Percentiles rank a stretch among this genome's conserved stretches.
phyloP scores from a whole-genome alignment of 2,329 filamentous ascomycete species.

The Arthroderma sp. region DNA sequence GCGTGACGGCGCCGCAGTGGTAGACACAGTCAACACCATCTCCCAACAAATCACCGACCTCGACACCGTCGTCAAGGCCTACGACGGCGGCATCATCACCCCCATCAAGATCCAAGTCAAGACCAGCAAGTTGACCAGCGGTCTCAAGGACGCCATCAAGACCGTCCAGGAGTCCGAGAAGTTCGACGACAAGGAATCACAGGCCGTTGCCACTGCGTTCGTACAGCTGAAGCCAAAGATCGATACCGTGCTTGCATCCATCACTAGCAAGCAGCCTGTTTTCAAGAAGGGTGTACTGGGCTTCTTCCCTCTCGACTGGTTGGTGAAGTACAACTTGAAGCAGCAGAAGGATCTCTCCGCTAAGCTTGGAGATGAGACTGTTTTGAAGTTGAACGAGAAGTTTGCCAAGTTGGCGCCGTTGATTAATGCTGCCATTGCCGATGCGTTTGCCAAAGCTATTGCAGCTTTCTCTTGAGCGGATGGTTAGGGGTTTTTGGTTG shows the following conservation, averaged over 20 bases:
- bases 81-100: neutral
- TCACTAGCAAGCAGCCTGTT: neutral
- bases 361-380: neutral
- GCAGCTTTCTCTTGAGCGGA: neutral
- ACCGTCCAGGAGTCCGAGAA: neutral
- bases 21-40: neutral
- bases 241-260: neutral
- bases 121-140: neutral
- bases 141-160: neutral
- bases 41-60: neutral
- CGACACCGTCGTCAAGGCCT: neutral
- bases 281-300: slow-evolving; percentile 1
- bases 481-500: neutral
- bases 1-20: neutral
- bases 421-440: slow-evolving; percentile 1
- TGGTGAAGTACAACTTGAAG: neutral
- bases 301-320: neutral
- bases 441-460: neutral
- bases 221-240: neutral
- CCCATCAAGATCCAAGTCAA: neutral
- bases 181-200: slow-evolving; percentile 2
- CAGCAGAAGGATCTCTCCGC: slow-evolving; percentile 1
- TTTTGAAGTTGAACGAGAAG: neutral
- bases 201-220: neutral
- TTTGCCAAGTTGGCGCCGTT: slow-evolving; percentile 1